Conservation (phyloP, 139 green algal genomes). For the Closterium sp. region DNA sequence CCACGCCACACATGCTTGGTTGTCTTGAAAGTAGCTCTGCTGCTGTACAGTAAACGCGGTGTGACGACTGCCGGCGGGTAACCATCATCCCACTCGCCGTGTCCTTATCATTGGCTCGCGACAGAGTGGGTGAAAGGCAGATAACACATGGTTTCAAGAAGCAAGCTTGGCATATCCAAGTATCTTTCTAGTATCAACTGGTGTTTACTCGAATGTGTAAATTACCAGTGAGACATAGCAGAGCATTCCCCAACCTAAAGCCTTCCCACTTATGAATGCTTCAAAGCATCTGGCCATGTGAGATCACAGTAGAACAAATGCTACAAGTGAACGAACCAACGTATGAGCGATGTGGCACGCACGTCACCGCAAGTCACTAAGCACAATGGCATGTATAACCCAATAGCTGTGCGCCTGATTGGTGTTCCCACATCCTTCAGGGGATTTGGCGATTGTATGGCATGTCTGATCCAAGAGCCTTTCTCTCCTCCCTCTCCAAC, state of each 20-base stretch:
- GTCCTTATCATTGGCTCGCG: neutral
- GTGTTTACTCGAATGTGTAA: too few relatives aligned
- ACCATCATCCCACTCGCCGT: neutral
- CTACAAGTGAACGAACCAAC: neutral
- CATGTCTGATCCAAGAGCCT: constrained; percentile 51
- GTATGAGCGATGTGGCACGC: neutral
- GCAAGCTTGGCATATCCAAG: too few relatives aligned
- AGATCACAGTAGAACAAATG: neutral
- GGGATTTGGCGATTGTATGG: constrained; percentile 74
- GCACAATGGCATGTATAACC: neutral
- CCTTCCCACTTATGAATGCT: too few relatives aligned
- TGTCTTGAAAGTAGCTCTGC: too few relatives aligned
- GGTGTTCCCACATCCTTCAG: constrained; percentile 20
- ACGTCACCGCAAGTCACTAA: neutral
- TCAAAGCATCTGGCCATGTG: neutral
- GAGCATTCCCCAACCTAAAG: too few relatives aligned
- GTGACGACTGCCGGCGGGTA: neutral
- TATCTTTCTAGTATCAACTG: too few relatives aligned
- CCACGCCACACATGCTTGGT: too few relatives aligned
- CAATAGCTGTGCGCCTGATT: neutral
- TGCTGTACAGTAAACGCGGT: neutral
- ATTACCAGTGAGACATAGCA: too few relatives aligned
- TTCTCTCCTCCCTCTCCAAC: constrained; percentile 45
- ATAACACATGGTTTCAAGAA: too few relatives aligned
- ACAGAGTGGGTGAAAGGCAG: neutral